Percentiles rank a stretch among this genome's conserved stretches.
Conservation (phyloP, 179 eudicot species). For the Sideroxylon spinosum region DNA sequence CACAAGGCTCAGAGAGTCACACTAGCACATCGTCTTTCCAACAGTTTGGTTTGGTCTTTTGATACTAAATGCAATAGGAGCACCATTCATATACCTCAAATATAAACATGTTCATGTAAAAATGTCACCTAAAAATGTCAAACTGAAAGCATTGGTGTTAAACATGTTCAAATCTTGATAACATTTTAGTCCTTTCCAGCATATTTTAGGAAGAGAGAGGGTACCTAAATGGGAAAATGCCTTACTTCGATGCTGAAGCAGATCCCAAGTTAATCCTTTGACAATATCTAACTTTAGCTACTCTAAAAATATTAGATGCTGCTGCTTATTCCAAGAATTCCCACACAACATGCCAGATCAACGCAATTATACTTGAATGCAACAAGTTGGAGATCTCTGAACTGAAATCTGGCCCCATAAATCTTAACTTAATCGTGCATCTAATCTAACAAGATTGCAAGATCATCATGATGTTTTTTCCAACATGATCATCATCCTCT, state of each 20-base stretch:
- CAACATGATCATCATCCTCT: background rate
- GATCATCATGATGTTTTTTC: background rate
- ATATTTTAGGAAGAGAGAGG: background rate
- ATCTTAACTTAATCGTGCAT: background rate
- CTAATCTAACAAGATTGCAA: background rate
- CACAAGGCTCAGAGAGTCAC: too few relatives aligned
- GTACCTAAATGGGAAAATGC: background rate
- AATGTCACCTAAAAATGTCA: background rate
- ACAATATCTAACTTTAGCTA: background rate
- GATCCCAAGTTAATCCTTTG: background rate
- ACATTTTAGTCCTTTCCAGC: background rate
- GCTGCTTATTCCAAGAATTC: background rate
- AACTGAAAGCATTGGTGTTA: background rate
- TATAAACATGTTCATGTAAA: background rate
- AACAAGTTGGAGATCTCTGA: background rate
- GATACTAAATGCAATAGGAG: background rate
- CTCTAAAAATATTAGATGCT: background rate
- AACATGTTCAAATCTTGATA: background rate
- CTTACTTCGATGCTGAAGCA: background rate
- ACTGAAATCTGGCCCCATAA: background rate
- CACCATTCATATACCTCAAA: background rate
- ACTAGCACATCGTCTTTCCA: background rate
- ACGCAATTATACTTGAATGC: background rate
- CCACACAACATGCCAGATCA: background rate
- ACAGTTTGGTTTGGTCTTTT: background rate